Evolutionary conservation across 139 green algal species (phyloP).

Genomic region (Volvox reticuliferus): DNA sequence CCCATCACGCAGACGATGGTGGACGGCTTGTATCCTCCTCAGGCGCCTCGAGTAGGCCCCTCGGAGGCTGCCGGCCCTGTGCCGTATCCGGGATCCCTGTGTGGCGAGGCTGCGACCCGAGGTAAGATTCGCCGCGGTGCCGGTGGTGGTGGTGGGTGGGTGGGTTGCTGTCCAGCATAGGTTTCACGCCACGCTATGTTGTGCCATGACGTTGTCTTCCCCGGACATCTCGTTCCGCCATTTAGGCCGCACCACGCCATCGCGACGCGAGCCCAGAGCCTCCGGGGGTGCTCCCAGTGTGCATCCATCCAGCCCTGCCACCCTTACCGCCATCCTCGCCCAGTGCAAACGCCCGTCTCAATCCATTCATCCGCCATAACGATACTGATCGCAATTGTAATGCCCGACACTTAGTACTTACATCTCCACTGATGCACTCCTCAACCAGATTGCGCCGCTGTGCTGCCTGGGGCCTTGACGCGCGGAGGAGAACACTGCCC

Average conservation of each 20-base stretch:
- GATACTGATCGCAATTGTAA: not conserved
- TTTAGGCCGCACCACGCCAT: not conserved
- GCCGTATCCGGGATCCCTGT: too few species aligned
- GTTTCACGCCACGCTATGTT: not conserved
- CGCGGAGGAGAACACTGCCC: not conserved
- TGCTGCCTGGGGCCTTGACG: not conserved
- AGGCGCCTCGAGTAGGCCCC: too few species aligned
- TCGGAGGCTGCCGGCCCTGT: not conserved
- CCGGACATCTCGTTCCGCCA: not conserved
- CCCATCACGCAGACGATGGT: not conserved
- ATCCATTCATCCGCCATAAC: not conserved
- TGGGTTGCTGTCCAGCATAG: not conserved
- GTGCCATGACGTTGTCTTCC: too few species aligned
- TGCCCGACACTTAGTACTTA: not conserved
- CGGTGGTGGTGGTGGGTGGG: not conserved
- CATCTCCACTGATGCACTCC: not conserved
- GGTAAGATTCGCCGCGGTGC: too few species aligned
- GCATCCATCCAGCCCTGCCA: not conserved
- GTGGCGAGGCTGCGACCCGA: too few species aligned
- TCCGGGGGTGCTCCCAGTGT: not conserved
- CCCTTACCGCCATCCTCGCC: not conserved
- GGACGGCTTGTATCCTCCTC: not conserved
- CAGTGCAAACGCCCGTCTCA: too few species aligned
- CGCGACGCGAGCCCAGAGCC: too few species aligned
- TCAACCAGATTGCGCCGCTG: not conserved